phyloP scores from a whole-genome alignment of 2,329 filamentous ascomycete species.

The Periglandula ipomoeae region DNA sequence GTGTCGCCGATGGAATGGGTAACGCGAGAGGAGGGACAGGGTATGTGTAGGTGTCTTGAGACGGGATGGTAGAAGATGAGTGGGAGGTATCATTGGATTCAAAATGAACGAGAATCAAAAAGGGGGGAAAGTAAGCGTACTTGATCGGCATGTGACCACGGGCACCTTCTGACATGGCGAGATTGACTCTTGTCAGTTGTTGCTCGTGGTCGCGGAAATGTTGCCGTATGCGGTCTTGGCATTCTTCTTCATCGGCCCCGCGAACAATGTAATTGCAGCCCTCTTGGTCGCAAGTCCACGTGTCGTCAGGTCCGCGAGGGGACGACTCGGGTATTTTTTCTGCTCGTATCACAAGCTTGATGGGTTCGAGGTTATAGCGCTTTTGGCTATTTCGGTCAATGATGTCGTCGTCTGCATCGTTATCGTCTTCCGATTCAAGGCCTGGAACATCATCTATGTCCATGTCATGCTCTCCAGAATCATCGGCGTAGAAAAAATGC shows the following conservation, averaged over 20 bases:
- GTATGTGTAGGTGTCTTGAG: not conserved
- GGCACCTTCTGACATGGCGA: conserved; percentile 48
- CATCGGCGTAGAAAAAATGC: conserved; percentile 20
- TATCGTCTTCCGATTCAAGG: conserved; percentile 8
- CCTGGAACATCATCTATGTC: conserved; percentile 21
- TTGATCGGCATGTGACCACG: conserved; percentile 46
- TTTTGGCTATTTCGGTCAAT: conserved; percentile 1
- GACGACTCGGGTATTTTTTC: conserved; percentile 39
- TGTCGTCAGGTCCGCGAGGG: conserved; percentile 48
- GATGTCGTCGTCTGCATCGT: conserved; percentile 5
- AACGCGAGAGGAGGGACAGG: not conserved
- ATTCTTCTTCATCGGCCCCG: conserved; percentile 45
- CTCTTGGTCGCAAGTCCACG: conserved; percentile 57
- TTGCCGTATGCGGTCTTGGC: conserved; percentile 45
- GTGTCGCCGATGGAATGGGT: not conserved
- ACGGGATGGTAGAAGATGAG: conserved; percentile 4
- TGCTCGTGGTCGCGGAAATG: conserved; percentile 54
- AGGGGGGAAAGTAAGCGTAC: conserved; percentile 36
- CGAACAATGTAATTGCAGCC: conserved; percentile 57
- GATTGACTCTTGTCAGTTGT: conserved; percentile 38
- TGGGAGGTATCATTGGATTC: conserved; percentile 7
- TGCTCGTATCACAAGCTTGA: conserved; percentile 37
- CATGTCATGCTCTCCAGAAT: conserved; percentile 16
- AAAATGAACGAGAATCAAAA: conserved; percentile 22
- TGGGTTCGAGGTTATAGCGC: conserved; percentile 18